Percentiles rank a stretch among this genome's conserved stretches.
Evolutionary conservation across 495 filamentous ascomycete genomes (phyloP).

Genomic region (Extremus antarcticus): DNA sequence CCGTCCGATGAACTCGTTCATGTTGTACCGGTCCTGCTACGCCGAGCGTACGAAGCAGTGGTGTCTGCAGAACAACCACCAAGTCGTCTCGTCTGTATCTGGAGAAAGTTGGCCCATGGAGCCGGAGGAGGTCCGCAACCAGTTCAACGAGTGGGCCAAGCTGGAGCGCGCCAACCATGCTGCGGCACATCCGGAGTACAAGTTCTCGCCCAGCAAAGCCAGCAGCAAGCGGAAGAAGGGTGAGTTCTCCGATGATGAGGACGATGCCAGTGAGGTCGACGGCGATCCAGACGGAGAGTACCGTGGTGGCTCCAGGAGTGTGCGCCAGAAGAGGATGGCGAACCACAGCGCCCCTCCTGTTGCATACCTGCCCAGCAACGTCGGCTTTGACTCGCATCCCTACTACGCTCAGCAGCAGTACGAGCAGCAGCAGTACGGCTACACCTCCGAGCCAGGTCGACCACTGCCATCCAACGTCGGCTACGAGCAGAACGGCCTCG

Average conservation of each 20-base stretch:
- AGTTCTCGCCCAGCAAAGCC: slow-evolving; percentile 80
- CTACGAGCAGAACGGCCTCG: slow-evolving; percentile 3
- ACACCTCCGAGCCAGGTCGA: slow-evolving; percentile 10
- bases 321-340: slow-evolving; percentile 3
- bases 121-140: slow-evolving; percentile 53
- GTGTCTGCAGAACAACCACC: slow-evolving; percentile 84
- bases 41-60: slow-evolving; percentile 75
- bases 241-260: slow-evolving; percentile 23
- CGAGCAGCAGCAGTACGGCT: slow-evolving; percentile 8
- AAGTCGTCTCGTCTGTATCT: slow-evolving; percentile 75
- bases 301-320: slow-evolving; percentile 5
- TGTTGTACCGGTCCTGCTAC: slow-evolving; percentile 92
- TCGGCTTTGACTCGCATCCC: slow-evolving; percentile 14
- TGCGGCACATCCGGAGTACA: slow-evolving; percentile 81
- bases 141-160: slow-evolving; percentile 71
- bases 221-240: slow-evolving; percentile 40
- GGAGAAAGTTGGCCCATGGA: slow-evolving; percentile 83
- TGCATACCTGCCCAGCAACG: slow-evolving; percentile 3
- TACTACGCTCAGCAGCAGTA: slow-evolving; percentile 14
- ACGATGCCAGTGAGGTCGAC: slow-evolving; percentile 12
- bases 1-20: slow-evolving; percentile 96
- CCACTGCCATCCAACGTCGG: slow-evolving; percentile 14
- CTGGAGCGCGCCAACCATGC: slow-evolving; percentile 81
- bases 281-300: slow-evolving; percentile 20
- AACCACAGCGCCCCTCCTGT: slow-evolving; percentile 8